Evolutionary conservation across 1,284 basidiomycete genomes (phyloP).

Genomic region (Inonotus obliquus): DNA sequence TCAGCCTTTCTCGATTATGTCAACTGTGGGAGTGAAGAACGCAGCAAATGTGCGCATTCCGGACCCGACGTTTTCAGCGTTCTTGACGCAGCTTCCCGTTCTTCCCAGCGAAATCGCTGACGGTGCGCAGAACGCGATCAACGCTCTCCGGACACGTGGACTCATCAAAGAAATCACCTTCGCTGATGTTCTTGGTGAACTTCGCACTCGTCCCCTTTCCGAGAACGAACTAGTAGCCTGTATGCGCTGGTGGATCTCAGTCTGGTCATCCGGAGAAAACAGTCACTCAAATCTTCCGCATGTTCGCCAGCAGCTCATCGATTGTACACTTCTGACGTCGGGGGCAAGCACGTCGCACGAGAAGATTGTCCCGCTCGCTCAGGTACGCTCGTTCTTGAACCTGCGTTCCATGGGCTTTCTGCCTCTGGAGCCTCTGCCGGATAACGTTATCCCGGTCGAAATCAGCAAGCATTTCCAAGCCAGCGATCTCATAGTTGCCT

Average conservation of each 20-base stretch:
- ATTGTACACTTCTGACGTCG: slow-evolving; percentile 60
- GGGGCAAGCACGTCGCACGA: slow-evolving; percentile 37
- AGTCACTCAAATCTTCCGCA: slow-evolving; percentile 36
- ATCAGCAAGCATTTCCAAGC: slow-evolving; percentile 64
- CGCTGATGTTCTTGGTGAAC: slow-evolving; percentile 81
- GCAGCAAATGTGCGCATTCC: slow-evolving; percentile 76
- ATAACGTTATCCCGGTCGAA: slow-evolving; percentile 67
- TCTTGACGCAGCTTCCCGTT: slow-evolving; percentile 79
- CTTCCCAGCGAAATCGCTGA: slow-evolving; percentile 64
- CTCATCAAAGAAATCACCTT: slow-evolving; percentile 84
- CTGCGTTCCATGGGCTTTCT: slow-evolving; percentile 60
- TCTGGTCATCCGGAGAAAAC: slow-evolving; percentile 48
- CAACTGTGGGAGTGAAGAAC: slow-evolving; percentile 71
- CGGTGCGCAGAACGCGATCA: slow-evolving; percentile 63
- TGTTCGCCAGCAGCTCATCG: slow-evolving; percentile 59
- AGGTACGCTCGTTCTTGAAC: slow-evolving; percentile 75
- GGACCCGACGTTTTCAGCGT: slow-evolving; percentile 68
- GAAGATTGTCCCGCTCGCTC: slow-evolving; percentile 63
- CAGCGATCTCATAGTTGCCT: slow-evolving; percentile 50
- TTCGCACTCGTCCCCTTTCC: slow-evolving; percentile 67
- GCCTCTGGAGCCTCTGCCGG: slow-evolving; percentile 79
- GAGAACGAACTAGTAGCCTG: slow-evolving; percentile 79
- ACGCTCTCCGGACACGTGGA: slow-evolving; percentile 58
- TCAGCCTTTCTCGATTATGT: slow-evolving; percentile 68
- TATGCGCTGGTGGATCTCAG: slow-evolving; percentile 84